A percentile compares a stretch with the other conserved stretches of the same genome.
These are phyloP conservation scores for Neospermospora avenae DNA, from an alignment of 2,329 filamentous ascomycete species.

Conservation along the genomic window DNA sequence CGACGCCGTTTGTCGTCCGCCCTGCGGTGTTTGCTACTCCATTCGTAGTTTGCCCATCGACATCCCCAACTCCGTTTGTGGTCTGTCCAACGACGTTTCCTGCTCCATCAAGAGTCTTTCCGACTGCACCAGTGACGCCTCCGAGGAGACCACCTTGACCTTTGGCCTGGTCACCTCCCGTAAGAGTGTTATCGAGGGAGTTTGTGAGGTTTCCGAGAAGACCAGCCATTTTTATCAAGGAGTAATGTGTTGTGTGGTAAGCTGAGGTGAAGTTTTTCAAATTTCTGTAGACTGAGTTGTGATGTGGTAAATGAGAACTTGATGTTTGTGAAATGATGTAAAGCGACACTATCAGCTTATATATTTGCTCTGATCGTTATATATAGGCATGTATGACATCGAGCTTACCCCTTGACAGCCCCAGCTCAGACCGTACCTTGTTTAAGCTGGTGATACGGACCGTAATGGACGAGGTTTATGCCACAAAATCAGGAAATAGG, in stretches of 20 bases:
- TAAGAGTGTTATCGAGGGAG: conserved; percentile 38
- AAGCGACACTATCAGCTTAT: no score
- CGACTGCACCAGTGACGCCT: conserved; percentile 32
- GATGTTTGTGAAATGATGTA: no score
- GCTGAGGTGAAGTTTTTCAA: no score
- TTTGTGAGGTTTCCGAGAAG: conserved; percentile 38
- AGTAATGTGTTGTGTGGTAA: neutral
- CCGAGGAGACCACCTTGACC: conserved; percentile 40
- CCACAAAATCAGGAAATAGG: no score
- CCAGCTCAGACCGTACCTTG: no score
- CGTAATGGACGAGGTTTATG: no score
- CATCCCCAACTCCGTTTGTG: conserved; percentile 34
- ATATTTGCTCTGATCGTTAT: no score
- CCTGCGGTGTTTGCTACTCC: conserved; percentile 25
- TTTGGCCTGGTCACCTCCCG: conserved; percentile 38
- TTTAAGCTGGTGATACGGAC: no score
- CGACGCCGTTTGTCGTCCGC: conserved; percentile 21
- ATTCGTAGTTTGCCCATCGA: conserved; percentile 31
- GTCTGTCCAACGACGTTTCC: conserved; percentile 35
- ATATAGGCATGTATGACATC: no score
- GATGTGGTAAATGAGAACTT: no score
- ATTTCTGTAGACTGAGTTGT: no score
- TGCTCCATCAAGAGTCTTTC: conserved; percentile 37
- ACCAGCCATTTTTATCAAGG: conserved; percentile 26
- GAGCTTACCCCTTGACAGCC: no score